Evolutionary conservation across 2,329 filamentous ascomycete species (phyloP), one percentile per base, ranked within the genome.

Genomic region (Apiospora hydei): DNA sequence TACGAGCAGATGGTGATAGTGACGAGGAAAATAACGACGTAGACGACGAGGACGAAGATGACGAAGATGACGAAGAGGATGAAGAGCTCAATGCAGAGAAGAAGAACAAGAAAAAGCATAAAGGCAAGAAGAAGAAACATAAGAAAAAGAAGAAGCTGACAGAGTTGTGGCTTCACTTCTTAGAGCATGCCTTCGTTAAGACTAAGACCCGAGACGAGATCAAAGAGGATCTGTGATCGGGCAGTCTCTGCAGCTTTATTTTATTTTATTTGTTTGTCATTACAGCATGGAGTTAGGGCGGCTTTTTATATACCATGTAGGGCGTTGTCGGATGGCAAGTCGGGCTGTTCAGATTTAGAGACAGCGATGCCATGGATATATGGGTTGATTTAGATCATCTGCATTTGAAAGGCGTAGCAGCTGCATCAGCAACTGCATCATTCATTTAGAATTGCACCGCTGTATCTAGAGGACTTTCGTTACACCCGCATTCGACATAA

Each of bases 141-240:
- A 87, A 76, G 82, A 88, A 88, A 78, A 85, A 87, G 71, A 83
- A 84, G 74, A 85, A 85, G 76, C 87, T 88, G 76, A 92, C 92
- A 79, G 90, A 92, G 80, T 85, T 90, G 7, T 98, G 95, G 95
- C 86, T 91, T 73, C 90, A 92, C 69, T 98, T 97, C 80, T 84
- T 97, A 41, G 82, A 85, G 72, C 90, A 94, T 71, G 95, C 95
- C 0, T 97, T 96, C 83, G 93, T 97, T 30, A 89, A 91, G 51
- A 95, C 92, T 4, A 83, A 93, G 77, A 87, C 90, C 69, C 84
- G 89, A 70, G 86, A 92, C 69, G 90, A 96, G 53, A 85, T 97
- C 47, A 83, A 88, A 77, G 82, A 86, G 75, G 76, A 64, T 14
- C 21, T 85, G 47, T 73, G 69, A 72, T 38, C 21, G 43, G n/a